A percentile compares a stretch with the other conserved stretches of the same genome.
Conservation (phyloP, 2,329 filamentous ascomycete species). For the Alternaria sp. region DNA sequence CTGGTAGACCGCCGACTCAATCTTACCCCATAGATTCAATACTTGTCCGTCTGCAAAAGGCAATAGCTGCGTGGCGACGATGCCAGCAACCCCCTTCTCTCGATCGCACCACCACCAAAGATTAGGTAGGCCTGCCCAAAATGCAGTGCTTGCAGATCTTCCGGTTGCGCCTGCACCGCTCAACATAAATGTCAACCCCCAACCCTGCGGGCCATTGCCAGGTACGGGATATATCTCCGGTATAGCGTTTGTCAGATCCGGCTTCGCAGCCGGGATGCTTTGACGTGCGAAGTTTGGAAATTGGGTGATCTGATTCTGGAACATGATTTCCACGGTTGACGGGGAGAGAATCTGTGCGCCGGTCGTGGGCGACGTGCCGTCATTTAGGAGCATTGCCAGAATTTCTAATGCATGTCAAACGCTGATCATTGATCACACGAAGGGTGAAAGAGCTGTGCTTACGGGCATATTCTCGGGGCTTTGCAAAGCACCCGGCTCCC, state of each 20-base stretch:
- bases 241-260: conserved; percentile 5
- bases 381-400: background rate
- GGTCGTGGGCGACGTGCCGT: background rate
- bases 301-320: conserved; percentile 4
- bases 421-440: background rate
- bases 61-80: conserved; percentile 1
- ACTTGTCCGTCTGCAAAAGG: background rate
- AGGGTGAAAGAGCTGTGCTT: background rate
- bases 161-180: background rate
- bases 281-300: background rate
- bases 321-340: conserved; percentile 1
- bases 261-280: conserved; percentile 2
- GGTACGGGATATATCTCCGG: conserved; percentile 5
- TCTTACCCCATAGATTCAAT: background rate
- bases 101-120: conserved; percentile 9
- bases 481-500: background rate
- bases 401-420: background rate
- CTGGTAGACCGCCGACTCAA: background rate
- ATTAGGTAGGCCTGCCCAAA: conserved; percentile 7
- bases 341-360: background rate
- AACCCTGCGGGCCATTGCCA: conserved; percentile 4
- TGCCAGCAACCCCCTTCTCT: background rate
- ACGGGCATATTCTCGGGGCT: background rate
- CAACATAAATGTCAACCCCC: conserved; percentile 3
- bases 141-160: background rate